Evolutionary conservation across 441 rosid genomes (phyloP).

Genomic region (Erysimum cheiri): DNA sequence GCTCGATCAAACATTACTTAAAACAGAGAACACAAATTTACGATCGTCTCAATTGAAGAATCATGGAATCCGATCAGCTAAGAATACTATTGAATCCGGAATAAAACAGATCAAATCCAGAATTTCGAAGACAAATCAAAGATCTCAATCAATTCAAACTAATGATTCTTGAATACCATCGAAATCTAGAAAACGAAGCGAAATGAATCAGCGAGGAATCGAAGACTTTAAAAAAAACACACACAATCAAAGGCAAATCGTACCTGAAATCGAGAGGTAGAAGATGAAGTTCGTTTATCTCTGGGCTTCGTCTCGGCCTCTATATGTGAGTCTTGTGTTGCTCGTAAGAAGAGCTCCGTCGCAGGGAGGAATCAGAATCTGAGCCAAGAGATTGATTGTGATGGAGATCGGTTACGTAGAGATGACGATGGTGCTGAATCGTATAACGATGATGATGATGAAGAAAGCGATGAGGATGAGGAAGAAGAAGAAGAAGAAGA

Average conservation of each 20-base stretch:
- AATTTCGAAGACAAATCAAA: constrained; percentile 2
- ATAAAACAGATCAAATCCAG: constrained; percentile 25
- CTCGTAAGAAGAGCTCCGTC: constrained; percentile 7
- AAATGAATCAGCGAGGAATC: background rate
- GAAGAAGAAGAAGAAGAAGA: constrained; percentile 57
- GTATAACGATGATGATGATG: constrained; percentile 30
- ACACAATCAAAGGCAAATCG: background rate
- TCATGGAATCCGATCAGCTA: background rate
- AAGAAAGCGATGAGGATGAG: constrained; percentile 28
- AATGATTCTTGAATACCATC: constrained; percentile 1
- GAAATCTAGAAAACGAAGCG: background rate
- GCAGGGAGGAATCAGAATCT: background rate
- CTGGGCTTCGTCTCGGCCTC: constrained; percentile 53
- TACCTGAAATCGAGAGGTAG: constrained; percentile 21
- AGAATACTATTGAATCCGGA: background rate
- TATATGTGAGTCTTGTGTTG: constrained; percentile 55
- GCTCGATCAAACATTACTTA: constrained; percentile 3
- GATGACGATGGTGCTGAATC: constrained; percentile 44
- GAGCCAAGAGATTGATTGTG: constrained; percentile 9
- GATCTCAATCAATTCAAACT: background rate
- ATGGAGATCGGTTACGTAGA: background rate
- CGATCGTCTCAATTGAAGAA: background rate
- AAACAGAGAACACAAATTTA: background rate
- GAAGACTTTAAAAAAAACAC: background rate
- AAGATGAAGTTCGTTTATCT: constrained; percentile 31